Conservation (phyloP, 768 basidiomycete species). For the Termitomyces sp. region DNA sequence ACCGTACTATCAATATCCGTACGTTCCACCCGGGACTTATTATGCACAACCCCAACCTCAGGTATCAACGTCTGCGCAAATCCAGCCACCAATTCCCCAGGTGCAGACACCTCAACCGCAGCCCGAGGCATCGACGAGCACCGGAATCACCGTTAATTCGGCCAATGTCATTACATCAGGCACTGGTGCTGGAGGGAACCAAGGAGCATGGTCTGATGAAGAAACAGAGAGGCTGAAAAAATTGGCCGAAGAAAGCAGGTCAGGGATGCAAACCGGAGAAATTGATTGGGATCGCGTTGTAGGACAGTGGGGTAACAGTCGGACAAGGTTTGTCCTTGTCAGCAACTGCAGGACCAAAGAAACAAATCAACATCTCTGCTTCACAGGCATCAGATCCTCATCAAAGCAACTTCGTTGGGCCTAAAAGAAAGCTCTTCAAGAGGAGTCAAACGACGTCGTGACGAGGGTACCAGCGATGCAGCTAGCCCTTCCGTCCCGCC, state of each 20-base stretch:
- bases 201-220: slow-evolving; percentile 75
- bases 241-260: slow-evolving; percentile 62
- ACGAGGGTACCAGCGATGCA: slow-evolving; percentile 34
- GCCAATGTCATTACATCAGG: slow-evolving; percentile 18
- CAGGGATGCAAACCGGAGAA: slow-evolving; percentile 42
- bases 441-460: slow-evolving; percentile 39
- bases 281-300: slow-evolving; percentile 81
- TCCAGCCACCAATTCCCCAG: neutral
- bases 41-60: slow-evolving; percentile 18
- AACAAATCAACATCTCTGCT: neutral
- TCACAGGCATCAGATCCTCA: slow-evolving; percentile 73
- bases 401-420: slow-evolving; percentile 75
- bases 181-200: slow-evolving; percentile 35
- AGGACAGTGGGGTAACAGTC: slow-evolving; percentile 64
- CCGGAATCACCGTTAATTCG: slow-evolving; percentile 17
- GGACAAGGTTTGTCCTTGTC: slow-evolving; percentile 51
- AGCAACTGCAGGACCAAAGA: neutral
- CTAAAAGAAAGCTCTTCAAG: slow-evolving; percentile 63
- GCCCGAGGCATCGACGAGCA: slow-evolving; percentile 16
- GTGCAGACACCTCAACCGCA: slow-evolving; percentile 13
- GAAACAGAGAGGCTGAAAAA: slow-evolving; percentile 66
- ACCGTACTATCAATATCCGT: slow-evolving; percentile 55
- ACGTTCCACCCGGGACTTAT: slow-evolving; percentile 18
- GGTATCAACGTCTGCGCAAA: slow-evolving; percentile 8
- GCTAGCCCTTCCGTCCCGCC: slow-evolving; percentile 26